These are phyloP conservation scores for Ophiostoma australiae DNA, from an alignment of 2,329 filamentous ascomycete genomes.

Conservation along the genomic window DNA sequence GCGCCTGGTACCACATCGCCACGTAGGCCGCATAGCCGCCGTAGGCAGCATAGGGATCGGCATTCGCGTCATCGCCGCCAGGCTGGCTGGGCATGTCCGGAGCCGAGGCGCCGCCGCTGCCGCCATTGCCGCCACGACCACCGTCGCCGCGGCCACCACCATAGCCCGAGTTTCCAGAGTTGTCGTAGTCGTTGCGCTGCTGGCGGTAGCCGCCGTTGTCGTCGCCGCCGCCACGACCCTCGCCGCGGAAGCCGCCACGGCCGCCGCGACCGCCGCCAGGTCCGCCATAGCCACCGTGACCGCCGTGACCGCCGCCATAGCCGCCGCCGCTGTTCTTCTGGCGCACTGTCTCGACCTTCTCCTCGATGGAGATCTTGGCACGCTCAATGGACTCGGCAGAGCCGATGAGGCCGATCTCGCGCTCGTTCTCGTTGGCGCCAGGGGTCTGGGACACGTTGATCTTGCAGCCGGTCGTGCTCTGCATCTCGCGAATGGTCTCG, in stretches of 20 bases:
- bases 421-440: conserved; percentile 70
- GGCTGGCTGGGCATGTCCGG: conserved; percentile 41
- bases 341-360: conserved; percentile 81
- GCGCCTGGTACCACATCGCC: conserved; percentile 73
- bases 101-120: conserved; percentile 38
- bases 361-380: conserved; percentile 80
- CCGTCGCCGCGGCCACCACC: conserved; percentile 41
- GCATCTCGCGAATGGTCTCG: conserved; percentile 92
- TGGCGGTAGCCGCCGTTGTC: conserved; percentile 32
- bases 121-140: conserved; percentile 32
- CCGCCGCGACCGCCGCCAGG: conserved; percentile 38
- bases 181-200: conserved; percentile 38
- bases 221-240: conserved; percentile 41
- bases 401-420: conserved; percentile 82
- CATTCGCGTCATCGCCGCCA: conserved; percentile 45
- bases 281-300: conserved; percentile 43
- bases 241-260: conserved; percentile 43
- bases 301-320: conserved; percentile 43
- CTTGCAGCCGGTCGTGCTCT: conserved; percentile 81
- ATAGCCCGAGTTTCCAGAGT: conserved; percentile 49
- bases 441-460: conserved; percentile 86
- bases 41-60: conserved; percentile 73
- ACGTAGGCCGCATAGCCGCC: conserved; percentile 79
- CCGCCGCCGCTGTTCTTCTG: conserved; percentile 50
- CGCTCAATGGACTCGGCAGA: conserved; percentile 69